A percentile compares a stretch with the other conserved stretches of the same genome.
Evolutionary conservation across 2,329 filamentous ascomycete genomes (phyloP).

Genomic region (Neodidymelliopsis sp.): DNA sequence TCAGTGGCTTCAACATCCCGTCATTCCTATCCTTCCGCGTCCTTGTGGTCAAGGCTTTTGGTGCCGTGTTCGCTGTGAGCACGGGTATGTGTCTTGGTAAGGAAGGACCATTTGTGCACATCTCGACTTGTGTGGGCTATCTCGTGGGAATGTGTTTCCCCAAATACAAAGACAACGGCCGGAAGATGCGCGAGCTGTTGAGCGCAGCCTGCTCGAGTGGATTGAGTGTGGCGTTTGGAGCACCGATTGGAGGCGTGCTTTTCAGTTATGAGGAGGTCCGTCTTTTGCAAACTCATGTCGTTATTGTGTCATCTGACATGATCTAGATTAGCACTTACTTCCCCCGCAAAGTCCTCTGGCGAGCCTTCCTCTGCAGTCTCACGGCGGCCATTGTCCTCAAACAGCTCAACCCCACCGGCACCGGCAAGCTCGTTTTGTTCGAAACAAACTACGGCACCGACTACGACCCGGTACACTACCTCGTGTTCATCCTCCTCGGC

Average conservation of each 20-base stretch:
- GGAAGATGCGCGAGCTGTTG: constrained; percentile 66
- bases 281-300: not conserved
- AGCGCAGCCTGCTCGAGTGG: constrained; percentile 65
- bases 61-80: constrained; percentile 64
- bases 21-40: constrained; percentile 64
- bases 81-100: constrained; percentile 69
- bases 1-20: constrained; percentile 67
- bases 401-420: constrained; percentile 66
- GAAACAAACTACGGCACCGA: constrained; percentile 66
- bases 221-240: constrained; percentile 67
- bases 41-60: constrained; percentile 64
- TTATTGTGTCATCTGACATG: not conserved
- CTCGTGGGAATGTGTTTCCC: constrained; percentile 61
- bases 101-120: constrained; percentile 69
- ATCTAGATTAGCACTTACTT: constrained; percentile 63
- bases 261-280: constrained; percentile 63
- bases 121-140: constrained; percentile 65
- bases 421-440: constrained; percentile 67
- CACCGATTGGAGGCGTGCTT: constrained; percentile 67
- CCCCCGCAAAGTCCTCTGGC: constrained; percentile 65
- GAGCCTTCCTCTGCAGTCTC: constrained; percentile 65
- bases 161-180: constrained; percentile 65
- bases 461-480: constrained; percentile 64
- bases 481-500: constrained; percentile 65
- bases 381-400: constrained; percentile 64